Evolutionary conservation across 2,329 filamentous ascomycete genomes (phyloP).

Genomic region (Chrysosporium queenslandicum): DNA sequence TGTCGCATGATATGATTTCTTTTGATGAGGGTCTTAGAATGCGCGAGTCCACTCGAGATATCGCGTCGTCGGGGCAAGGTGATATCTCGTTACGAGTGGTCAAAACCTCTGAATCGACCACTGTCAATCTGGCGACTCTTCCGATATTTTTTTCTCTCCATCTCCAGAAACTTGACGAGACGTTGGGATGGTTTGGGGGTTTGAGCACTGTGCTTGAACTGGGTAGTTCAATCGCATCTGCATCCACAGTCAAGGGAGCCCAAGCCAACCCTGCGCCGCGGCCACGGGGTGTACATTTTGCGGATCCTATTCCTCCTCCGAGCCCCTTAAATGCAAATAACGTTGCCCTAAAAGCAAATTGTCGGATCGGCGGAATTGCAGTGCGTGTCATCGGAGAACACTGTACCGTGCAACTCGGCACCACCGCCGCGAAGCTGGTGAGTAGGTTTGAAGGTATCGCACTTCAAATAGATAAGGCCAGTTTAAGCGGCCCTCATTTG

Average conservation of each 20-base stretch:
- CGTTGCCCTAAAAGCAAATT: constrained; percentile 53
- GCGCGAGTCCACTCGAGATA: constrained; percentile 38
- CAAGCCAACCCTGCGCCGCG: constrained; percentile 26
- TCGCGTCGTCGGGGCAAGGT: constrained; percentile 27
- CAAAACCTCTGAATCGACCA: constrained; percentile 25
- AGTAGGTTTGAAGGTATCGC: constrained; percentile 63
- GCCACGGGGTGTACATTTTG: constrained; percentile 49
- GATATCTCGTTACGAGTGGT: constrained; percentile 34
- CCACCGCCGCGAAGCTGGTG: constrained; percentile 72
- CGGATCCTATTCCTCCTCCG: constrained; percentile 30
- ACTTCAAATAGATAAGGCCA: constrained; percentile 64
- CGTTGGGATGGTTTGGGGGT: constrained; percentile 79
- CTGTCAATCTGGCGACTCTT: constrained; percentile 59
- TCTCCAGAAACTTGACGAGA: constrained; percentile 71
- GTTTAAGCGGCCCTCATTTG: constrained; percentile 60
- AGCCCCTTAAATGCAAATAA: neutral
- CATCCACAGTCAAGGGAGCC: constrained; percentile 43
- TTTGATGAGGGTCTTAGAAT: constrained; percentile 42
- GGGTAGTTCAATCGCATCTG: constrained; percentile 71
- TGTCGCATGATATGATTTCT: constrained; percentile 42
- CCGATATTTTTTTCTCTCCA: constrained; percentile 69
- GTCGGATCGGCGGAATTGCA: constrained; percentile 65
- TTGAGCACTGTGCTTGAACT: constrained; percentile 84
- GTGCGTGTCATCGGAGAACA: constrained; percentile 67
- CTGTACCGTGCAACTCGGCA: constrained; percentile 63